Percentiles rank a stretch among this genome's conserved stretches.
These are phyloP conservation scores for Backusella westeae DNA, from an alignment of 192 early-diverging fungal genomes.

Conservation along the genomic window DNA sequence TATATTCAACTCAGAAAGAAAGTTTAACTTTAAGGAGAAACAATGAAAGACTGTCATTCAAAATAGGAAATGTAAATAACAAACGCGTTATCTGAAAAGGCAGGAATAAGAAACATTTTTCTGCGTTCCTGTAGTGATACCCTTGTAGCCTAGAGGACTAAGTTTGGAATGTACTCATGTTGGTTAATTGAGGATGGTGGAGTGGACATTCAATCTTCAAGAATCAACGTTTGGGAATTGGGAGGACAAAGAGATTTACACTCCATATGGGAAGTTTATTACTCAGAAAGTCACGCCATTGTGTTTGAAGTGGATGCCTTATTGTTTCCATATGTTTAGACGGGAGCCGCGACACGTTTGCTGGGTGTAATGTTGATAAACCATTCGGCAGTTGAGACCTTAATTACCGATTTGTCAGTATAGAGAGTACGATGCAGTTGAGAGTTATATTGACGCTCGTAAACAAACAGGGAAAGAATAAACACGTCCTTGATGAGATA, in stretches of 20 bases:
- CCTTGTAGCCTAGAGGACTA: constrained; percentile 88
- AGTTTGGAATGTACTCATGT: constrained; percentile 8
- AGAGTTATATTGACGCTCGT: constrained; percentile 87
- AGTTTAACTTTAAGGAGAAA: constrained; percentile 88
- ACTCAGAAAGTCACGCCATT: constrained; percentile 87
- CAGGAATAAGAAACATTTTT: constrained; percentile 86
- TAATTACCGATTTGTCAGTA: no score
- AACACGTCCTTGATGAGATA: constrained; percentile 88
- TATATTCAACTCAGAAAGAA: constrained; percentile 80
- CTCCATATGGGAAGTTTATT: constrained; percentile 92
- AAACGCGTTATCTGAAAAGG: constrained; percentile 31
- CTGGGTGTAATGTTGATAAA: constrained; percentile 38
- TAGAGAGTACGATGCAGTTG: constrained; percentile 74
- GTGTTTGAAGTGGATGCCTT: constrained; percentile 87
- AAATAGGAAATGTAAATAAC: no score
- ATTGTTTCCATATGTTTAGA: constrained; percentile 76
- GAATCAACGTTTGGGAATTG: constrained; percentile 92
- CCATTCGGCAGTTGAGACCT: background rate
- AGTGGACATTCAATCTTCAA: constrained; percentile 60
- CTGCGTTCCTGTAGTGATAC: constrained; percentile 66
- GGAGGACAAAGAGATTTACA: constrained; percentile 90
- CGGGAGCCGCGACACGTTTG: constrained; percentile 70
- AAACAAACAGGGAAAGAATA: constrained; percentile 94
- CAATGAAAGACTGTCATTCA: background rate
- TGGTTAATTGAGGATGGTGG: constrained; percentile 36